Evolutionary conservation across 768 basidiomycete species (phyloP).

Genomic region (Pilatotrama ljubarskyi): DNA sequence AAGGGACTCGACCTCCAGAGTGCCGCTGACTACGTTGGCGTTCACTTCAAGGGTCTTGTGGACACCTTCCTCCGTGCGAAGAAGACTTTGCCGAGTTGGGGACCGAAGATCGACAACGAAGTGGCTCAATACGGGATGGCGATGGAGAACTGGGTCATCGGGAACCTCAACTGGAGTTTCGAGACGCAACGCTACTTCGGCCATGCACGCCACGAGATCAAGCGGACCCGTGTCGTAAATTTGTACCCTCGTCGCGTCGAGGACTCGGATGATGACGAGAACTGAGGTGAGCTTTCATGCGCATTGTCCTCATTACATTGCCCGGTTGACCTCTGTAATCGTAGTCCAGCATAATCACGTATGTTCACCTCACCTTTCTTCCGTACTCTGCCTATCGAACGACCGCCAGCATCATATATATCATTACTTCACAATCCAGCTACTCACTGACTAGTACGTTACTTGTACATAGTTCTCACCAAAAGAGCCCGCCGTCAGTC

Average conservation of each 20-base stretch:
- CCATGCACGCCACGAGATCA: constrained; percentile 51
- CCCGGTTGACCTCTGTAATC: too few species aligned
- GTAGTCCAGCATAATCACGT: too few species aligned
- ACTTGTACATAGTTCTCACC: too few species aligned
- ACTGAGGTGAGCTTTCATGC: neutral
- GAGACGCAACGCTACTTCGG: constrained; percentile 72
- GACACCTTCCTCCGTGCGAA: constrained; percentile 48
- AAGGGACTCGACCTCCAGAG: constrained; percentile 54
- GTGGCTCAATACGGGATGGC: constrained; percentile 55
- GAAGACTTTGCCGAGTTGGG: constrained; percentile 49
- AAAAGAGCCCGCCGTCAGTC: too few species aligned
- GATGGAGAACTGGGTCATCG: constrained; percentile 59
- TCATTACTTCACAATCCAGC: too few species aligned
- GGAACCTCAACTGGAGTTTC: constrained; percentile 70
- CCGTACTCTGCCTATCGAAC: too few species aligned
- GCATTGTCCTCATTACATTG: too few species aligned
- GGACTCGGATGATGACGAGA: constrained; percentile 13
- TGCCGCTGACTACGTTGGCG: constrained; percentile 58
- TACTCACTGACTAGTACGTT: too few species aligned
- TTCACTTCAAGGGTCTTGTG: constrained; percentile 51
- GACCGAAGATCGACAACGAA: constrained; percentile 45
- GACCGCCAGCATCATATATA: too few species aligned
- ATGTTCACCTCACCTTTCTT: too few species aligned
- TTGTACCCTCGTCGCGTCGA: constrained; percentile 22
- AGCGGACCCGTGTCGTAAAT: constrained; percentile 27